These are phyloP conservation scores for Ogataea glucozyma DNA, from an alignment of 805 yeast genomes.

Conservation along the genomic window DNA sequence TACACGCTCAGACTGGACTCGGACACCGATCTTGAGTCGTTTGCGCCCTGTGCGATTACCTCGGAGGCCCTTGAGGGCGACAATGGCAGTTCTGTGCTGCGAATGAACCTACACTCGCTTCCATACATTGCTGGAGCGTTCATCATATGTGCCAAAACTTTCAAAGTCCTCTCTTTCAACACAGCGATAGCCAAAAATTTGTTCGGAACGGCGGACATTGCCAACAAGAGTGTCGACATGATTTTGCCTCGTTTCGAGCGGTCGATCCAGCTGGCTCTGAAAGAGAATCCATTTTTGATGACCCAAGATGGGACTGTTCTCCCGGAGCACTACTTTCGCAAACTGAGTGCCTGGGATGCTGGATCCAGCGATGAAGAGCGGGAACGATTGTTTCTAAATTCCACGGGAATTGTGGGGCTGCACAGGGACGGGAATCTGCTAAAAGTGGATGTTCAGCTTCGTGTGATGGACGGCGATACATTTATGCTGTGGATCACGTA, in stretches of 20 bases:
- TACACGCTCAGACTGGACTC: conserved; percentile 53
- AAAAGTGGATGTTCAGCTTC: conserved; percentile 75
- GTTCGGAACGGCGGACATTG: conserved; percentile 64
- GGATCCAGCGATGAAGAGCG: conserved; percentile 40
- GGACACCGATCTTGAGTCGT: conserved; percentile 44
- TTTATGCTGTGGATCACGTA: conserved; percentile 85
- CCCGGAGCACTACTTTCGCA: conserved; percentile 89
- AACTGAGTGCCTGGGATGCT: conserved; percentile 48
- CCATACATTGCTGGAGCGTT: conserved; percentile 89
- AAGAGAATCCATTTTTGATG: conserved; percentile 41
- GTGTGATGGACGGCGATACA: conserved; percentile 61
- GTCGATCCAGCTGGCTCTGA: conserved; percentile 44
- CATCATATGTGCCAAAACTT: conserved; percentile 55
- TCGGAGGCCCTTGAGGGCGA: conserved; percentile 57
- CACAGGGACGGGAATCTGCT: conserved; percentile 70
- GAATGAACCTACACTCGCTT: conserved; percentile 69
- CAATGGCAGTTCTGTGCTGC: conserved; percentile 35
- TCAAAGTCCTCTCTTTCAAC: conserved; percentile 68
- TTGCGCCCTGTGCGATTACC: conserved; percentile 74
- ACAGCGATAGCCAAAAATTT: conserved; percentile 74
- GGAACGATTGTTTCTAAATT: conserved; percentile 53
- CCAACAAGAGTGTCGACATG: conserved; percentile 50
- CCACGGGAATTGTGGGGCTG: conserved; percentile 65
- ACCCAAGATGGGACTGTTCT: conserved; percentile 69
- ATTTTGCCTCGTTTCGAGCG: conserved; percentile 64